phyloP scores from a whole-genome alignment of 164 flowering plant genomes.

The Vitis labrusca region DNA sequence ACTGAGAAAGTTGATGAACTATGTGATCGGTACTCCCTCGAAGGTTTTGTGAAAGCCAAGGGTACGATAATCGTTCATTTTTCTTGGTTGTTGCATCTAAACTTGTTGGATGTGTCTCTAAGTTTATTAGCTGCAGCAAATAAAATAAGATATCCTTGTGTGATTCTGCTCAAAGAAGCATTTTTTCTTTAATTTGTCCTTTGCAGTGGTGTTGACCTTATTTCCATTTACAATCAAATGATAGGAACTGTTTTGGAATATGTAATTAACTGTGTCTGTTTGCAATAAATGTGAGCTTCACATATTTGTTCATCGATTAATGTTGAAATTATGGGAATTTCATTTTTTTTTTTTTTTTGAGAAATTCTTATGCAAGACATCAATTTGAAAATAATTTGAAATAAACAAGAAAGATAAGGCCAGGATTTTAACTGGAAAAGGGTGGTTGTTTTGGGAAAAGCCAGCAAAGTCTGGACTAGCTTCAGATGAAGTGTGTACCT shows the following conservation, averaged over 20 bases:
- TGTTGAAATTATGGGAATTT: too few species aligned
- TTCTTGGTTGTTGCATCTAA: neutral
- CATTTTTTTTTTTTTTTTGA: too few species aligned
- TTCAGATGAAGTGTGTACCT: neutral
- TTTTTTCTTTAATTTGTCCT: neutral
- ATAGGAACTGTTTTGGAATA: neutral
- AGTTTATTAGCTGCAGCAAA: neutral
- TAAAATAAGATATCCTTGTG: neutral
- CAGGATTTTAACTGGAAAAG: too few species aligned
- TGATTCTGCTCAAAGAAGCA: neutral
- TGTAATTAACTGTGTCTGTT: too few species aligned
- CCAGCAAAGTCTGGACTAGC: neutral
- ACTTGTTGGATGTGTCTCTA: neutral
- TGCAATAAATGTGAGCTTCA: too few species aligned
- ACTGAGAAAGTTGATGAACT: constrained; percentile 90
- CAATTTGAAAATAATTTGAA: too few species aligned
- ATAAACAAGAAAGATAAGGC: too few species aligned
- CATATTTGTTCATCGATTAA: too few species aligned
- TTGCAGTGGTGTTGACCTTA: neutral
- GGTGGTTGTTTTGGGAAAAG: neutral
- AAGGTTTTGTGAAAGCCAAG: constrained; percentile 51
- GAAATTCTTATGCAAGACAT: too few species aligned
- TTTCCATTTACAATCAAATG: neutral
- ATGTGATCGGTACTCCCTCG: constrained; percentile 72
- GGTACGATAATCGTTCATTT: constrained; percentile 37